Evolutionary conservation across 495 filamentous ascomycete genomes (phyloP).

Genomic region (Geoglossum glabrum): DNA sequence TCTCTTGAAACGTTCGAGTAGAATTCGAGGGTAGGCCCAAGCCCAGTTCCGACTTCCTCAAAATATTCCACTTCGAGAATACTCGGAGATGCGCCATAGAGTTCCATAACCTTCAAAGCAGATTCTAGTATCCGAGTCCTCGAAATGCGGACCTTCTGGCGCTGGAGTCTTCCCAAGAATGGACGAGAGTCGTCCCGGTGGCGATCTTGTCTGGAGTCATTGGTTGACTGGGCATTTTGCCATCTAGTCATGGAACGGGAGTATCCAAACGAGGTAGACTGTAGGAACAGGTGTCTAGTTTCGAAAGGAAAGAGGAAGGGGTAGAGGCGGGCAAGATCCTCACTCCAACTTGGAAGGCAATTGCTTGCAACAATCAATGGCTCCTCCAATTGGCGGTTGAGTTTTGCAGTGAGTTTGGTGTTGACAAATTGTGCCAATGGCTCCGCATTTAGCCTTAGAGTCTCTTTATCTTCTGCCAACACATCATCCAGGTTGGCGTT

Average conservation of each 20-base stretch:
- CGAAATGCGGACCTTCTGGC: conserved; percentile 94
- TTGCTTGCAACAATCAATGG: conserved; percentile 97
- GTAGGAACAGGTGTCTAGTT: conserved; percentile 89
- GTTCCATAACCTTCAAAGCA: conserved; percentile 97
- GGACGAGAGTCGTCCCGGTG: conserved; percentile 64
- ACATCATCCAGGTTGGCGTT: conserved; percentile 94
- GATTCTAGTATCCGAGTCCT: conserved; percentile 85
- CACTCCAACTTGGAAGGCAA: conserved; percentile 90
- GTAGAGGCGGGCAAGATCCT: conserved; percentile 87
- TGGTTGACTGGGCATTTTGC: conserved; percentile 74
- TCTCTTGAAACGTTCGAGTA: conserved; percentile 96
- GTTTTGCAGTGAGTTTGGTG: conserved; percentile 95
- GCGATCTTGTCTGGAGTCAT: conserved; percentile 59
- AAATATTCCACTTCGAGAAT: conserved; percentile 97
- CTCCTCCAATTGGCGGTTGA: conserved; percentile 93
- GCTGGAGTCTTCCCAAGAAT: conserved; percentile 81
- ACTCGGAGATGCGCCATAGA: conserved; percentile 89
- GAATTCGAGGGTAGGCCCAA: conserved; percentile 94
- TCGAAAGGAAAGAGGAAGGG: conserved; percentile 99
- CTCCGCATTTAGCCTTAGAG: conserved; percentile 52
- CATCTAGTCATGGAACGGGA: conserved; percentile 92
- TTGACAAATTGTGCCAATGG: conserved; percentile 93
- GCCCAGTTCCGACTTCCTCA: conserved; percentile 90
- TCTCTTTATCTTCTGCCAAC: conserved; percentile 65
- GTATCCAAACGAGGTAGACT: conserved; percentile 96